Base-by-base conservation (phyloP, 345 rosid species). In the Reutealis trisperma region DNA sequence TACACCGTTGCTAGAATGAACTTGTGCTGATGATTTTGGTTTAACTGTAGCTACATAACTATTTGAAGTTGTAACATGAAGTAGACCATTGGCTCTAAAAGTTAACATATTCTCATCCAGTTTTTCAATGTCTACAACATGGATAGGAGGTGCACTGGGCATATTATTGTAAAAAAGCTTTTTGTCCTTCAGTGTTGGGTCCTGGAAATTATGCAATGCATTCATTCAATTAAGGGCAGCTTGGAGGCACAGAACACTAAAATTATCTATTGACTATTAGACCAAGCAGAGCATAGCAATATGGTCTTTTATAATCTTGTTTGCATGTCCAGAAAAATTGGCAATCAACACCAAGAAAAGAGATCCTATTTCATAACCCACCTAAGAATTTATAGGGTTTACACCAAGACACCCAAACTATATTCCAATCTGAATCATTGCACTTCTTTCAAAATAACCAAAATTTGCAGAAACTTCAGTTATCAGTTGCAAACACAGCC, bases 101-200 rank as follows among this genome's bases (percentile, higher is more conserved):
- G 44, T 49, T 77, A 70, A 21, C 42, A 77, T 59, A 64, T 85
- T 78, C 27, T 22, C 77, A 63, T 30, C 30, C 61, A 1, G 13
- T 21, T 8, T 6, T 49, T 37, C 49, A 44, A 52, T 24, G 19
- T 32, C 41, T 21, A 45, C 70, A 65, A 21, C 24, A 62, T 49
- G 37, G 32, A 70, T 21, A 57, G 78, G 78, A 37, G 78, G 78
- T 66, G 78, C 78, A 66, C 57, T 66, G 32, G 78, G 65, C 72
- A 55, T 55, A 19, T 57, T 64, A 24, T 74, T 63, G 34, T 32
- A 58, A 42, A 5, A 15, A 49, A 63, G 6, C 22, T 63, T 63
- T 21, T 6, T 37, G 24, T 69, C 68, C 60, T 67, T 63, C 51
- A 49, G 9, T 27, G 27, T 21, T 60, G 37, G 34, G 37, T 61